Evolutionary conservation across 805 yeast species (phyloP), one percentile per base, ranked within the genome.

Genomic region (Saturnispora ahearnii): DNA sequence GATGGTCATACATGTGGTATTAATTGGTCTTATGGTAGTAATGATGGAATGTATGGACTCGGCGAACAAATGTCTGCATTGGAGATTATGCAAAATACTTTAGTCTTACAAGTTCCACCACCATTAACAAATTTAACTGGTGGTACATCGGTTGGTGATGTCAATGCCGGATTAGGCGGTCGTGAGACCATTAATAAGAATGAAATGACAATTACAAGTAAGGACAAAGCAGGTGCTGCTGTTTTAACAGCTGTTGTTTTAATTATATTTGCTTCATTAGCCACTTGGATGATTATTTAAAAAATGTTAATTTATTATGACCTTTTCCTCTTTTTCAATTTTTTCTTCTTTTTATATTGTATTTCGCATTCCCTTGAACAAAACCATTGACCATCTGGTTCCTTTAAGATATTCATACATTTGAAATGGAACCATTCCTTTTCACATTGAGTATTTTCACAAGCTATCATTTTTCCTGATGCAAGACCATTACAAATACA

Each of bases 401-500:
- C 96, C 46, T 81, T 82, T 18, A 81, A 82, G 52, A 91, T 71
- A 1, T 96, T 96, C 40, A 91, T 96, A 71, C 99, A 93, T 50
- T 82, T 84, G 74, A 90, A 91, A 66, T 93, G 99, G 69, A 91
- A 91, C 98, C 98, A 91, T 63, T 88, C 96, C 32, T 31, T 45
- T 56, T 74, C 81, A 71, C 99, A 93, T 58, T 84, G 81, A 24
- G 84, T 84, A 55, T 88, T 86, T 63, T 91, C 99, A 68, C 99
- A 91, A 0, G 93, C 97, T 56, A 91, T 87, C 99, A 91, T 91
- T 59, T 83, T 87, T 24, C 99, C 99, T 58, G 70, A 73, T 1
- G 79, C 73, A 1, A 73, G 74, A n/a, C 76, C 72, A 41, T 70
- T 68, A 57, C 83, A 78, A 58, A 71, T 69, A 60, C 83, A 78